Base-by-base conservation (phyloP, 2,329 filamentous ascomycete species). In the Ceratocystis smalleyi region DNA sequence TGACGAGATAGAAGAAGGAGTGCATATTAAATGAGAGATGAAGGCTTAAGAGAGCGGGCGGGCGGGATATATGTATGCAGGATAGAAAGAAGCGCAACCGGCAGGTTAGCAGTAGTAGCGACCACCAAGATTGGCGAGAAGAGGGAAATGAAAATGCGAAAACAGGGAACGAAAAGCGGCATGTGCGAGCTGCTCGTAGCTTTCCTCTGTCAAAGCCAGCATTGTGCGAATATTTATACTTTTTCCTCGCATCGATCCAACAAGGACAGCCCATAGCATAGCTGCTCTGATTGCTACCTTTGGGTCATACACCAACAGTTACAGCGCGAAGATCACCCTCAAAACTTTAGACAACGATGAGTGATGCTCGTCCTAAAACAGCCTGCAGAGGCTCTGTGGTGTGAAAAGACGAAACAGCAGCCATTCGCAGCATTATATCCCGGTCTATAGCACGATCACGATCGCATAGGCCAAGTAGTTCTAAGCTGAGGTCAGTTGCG, bases 1-100 rank as follows among this genome's bases (percentile, higher is more conserved):
- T 6, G 17, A 66, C 30, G 19, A 66, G 57, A 54, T 32, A 24
- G 45, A 62, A 19, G 22, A 66, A 54, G 49, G 61, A 61, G 40
- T 45, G 49, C 64, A 65, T 65, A 45, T 4, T 27, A 12, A n/a
- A 12, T 43, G 22, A 57, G 6, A 60, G 32, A 30, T 43, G n/a
- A 54, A 30, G 30, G 7, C 5, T 55, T 15, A 55, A 27, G 30
- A 17, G 47, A 24, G 47, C 2, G 54, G 54, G 35, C 19, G 43
- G 54, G 19, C 43, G 63, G 54, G 35, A 22, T 43, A 15, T 32
- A 40, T 27, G 45, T 43, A 49, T 54, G 22, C 5, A 54, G 22
- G 27, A 62, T 30, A n/a, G 27, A 62, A 65, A 62, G 40, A 49
- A 62, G 60, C 19, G 43, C 35, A 59, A 60, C 35, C 22, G 45